These are phyloP conservation scores for Phytophthora pisi DNA, from an alignment of 352 stramenopile species.

Conservation along the genomic window DNA sequence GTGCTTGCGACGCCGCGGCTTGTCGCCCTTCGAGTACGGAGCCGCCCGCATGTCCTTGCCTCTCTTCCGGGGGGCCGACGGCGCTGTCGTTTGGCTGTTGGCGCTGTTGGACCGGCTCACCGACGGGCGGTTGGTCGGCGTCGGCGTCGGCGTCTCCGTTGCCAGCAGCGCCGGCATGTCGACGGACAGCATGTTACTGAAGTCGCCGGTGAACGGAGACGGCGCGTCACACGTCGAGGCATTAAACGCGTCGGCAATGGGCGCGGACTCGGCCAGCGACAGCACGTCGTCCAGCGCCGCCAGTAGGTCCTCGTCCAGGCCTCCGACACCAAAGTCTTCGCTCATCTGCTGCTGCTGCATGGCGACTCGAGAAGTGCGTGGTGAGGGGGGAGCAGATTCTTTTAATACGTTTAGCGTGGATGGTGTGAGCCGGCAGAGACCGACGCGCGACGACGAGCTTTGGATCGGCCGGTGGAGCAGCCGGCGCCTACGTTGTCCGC, in stretches of 20 bases:
- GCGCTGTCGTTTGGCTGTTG: slow-evolving; percentile 3
- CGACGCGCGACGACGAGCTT: no score
- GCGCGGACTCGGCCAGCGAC: slow-evolving; percentile 25
- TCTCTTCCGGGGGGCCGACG: slow-evolving; percentile 12
- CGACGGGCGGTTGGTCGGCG: neutral
- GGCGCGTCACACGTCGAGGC: neutral
- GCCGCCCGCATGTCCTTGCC: slow-evolving; percentile 19
- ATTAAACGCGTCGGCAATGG: slow-evolving; percentile 19
- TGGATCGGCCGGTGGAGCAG: slow-evolving; percentile 3
- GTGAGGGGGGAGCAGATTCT: no score
- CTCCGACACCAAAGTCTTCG: slow-evolving; percentile 8
- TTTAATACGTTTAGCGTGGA: no score
- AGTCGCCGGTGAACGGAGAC: slow-evolving; percentile 10
- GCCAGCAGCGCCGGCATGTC: neutral
- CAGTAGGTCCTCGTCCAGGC: slow-evolving; percentile 35
- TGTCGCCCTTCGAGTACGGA: slow-evolving; percentile 26
- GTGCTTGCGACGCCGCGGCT: slow-evolving; percentile 35
- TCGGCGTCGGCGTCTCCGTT: no score
- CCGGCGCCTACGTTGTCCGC: slow-evolving; percentile 4
- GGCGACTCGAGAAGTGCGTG: slow-evolving; percentile 10
- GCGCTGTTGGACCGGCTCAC: slow-evolving; percentile 12
- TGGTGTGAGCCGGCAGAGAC: neutral
- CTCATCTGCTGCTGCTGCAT: slow-evolving; percentile 12
- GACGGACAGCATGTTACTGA: slow-evolving; percentile 27
- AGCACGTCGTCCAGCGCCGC: slow-evolving; percentile 41